Percentiles rank a stretch among this genome's conserved stretches.
phyloP scores from a whole-genome alignment of 208 protist species.

The Crithidia brevicula region DNA sequence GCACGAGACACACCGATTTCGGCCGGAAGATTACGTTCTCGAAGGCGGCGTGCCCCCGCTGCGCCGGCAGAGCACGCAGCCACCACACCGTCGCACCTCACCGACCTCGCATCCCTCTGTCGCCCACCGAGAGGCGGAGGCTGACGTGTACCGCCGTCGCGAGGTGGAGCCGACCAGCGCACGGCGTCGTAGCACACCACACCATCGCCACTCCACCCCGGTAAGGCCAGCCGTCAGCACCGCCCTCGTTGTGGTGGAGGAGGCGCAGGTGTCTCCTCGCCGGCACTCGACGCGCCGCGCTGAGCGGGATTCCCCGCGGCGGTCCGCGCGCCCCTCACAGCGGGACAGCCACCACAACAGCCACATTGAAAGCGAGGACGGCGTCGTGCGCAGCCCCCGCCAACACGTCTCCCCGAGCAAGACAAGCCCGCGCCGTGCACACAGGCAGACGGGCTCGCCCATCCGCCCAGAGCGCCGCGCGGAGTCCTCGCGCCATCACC shows the following conservation, averaged over 20 bases:
- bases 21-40: slow-evolving; percentile 18
- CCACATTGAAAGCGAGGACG: slow-evolving; percentile 5
- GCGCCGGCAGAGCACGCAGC: slow-evolving; percentile 44
- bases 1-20: slow-evolving; percentile 6
- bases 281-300: not conserved
- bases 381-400: slow-evolving; percentile 23
- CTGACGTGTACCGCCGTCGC: slow-evolving; percentile 22
- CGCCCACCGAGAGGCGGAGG: slow-evolving; percentile 6
- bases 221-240: slow-evolving; percentile 4
- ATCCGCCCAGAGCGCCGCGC: slow-evolving; percentile 23
- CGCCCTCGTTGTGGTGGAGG: slow-evolving; percentile 24
- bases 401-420: slow-evolving; percentile 7
- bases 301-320: not conserved
- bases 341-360: slow-evolving; percentile 26
- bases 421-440: slow-evolving; percentile 15
- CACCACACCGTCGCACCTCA: slow-evolving; percentile 26
- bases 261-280: slow-evolving; percentile 12
- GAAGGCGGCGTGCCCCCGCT: slow-evolving; percentile 27
- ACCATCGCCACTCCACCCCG: slow-evolving; percentile 4
- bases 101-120: slow-evolving; percentile 11
- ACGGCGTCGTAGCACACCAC: not conserved
- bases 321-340: slow-evolving; percentile 19
- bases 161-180: slow-evolving; percentile 20
- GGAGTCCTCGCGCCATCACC: slow-evolving; percentile 13
- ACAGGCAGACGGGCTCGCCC: slow-evolving; percentile 17